phyloP scores from a whole-genome alignment of 768 basidiomycete species.

The Pisolithus marmoratus region DNA sequence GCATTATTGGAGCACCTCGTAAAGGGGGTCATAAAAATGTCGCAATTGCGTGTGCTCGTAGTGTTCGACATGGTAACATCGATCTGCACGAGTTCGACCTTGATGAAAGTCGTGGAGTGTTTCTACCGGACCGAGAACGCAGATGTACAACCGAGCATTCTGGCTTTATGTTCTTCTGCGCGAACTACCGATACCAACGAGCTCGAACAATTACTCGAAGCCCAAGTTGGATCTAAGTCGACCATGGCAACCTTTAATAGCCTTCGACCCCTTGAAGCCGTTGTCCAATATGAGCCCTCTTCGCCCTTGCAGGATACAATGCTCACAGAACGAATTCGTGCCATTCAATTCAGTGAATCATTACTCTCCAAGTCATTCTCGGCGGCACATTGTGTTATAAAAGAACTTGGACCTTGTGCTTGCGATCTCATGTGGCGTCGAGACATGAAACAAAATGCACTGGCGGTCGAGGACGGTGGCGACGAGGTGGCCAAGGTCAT shows the following conservation, averaged over 20 bases:
- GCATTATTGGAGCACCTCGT: constrained; percentile 35
- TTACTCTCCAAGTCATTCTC: constrained; percentile 39
- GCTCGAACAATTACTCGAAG: constrained; percentile 36
- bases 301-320: constrained; percentile 31
- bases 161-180: constrained; percentile 32
- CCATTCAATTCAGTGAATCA: constrained; percentile 35
- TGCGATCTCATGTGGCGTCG: constrained; percentile 67
- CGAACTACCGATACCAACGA: constrained; percentile 27
- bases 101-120: constrained; percentile 41
- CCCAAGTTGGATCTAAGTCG: constrained; percentile 32
- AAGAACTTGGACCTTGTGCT: constrained; percentile 62
- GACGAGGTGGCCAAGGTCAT: constrained; percentile 22
- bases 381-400: constrained; percentile 40
- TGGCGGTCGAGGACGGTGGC: constrained; percentile 31
- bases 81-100: constrained; percentile 33
- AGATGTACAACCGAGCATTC: constrained; percentile 37
- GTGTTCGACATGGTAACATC: constrained; percentile 37
- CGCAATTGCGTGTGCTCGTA: constrained; percentile 41
- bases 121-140: constrained; percentile 36
- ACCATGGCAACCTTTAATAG: constrained; percentile 21
- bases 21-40: constrained; percentile 34
- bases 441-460: constrained; percentile 34
- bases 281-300: constrained; percentile 48
- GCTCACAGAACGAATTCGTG: constrained; percentile 43
- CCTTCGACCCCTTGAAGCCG: constrained; percentile 43